These are phyloP conservation scores for Tephrocybe sp. DNA, from an alignment of 768 basidiomycete species.

Conservation along the genomic window DNA sequence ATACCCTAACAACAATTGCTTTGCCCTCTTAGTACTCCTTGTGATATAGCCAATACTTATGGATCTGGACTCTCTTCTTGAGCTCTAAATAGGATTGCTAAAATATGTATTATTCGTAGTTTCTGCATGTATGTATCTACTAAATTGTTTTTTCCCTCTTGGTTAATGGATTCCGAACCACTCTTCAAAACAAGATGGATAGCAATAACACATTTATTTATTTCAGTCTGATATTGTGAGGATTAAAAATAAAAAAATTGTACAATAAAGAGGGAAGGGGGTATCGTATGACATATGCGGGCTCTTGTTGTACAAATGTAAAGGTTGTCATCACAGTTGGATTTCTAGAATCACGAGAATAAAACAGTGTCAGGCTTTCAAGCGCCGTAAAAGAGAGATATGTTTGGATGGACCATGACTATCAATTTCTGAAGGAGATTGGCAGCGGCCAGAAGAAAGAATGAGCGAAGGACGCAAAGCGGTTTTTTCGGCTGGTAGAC, in stretches of 20 bases:
- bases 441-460: slow-evolving; percentile 12
- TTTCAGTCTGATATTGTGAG: not conserved
- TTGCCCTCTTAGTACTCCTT: not conserved
- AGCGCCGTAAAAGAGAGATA: slow-evolving; percentile 34
- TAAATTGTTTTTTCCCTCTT: slow-evolving; percentile 2
- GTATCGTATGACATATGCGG: slow-evolving; percentile 18
- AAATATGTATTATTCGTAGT: slow-evolving; percentile 16
- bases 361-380: slow-evolving; percentile 25
- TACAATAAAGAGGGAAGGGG: slow-evolving; percentile 14
- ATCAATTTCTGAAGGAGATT: slow-evolving; percentile 11
- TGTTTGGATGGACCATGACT: slow-evolving; percentile 28
- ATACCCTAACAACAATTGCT: slow-evolving; percentile 26
- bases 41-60: slow-evolving; percentile 11
- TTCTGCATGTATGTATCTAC: slow-evolving; percentile 19
- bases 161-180: too few relatives aligned
- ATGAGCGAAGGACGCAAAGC: slow-evolving; percentile 12
- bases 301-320: slow-evolving; percentile 19
- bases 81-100: slow-evolving; percentile 1
- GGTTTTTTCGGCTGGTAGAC: slow-evolving; percentile 6
- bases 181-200: too few relatives aligned
- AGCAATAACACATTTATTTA: too few relatives aligned
- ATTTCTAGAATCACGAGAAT: slow-evolving; percentile 7
- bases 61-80: slow-evolving; percentile 10
- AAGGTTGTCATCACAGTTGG: not conserved
- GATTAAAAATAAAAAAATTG: slow-evolving; percentile 8